Base-by-base conservation (phyloP, 2,329 filamentous ascomycete genomes). In the Penicillium sp. region DNA sequence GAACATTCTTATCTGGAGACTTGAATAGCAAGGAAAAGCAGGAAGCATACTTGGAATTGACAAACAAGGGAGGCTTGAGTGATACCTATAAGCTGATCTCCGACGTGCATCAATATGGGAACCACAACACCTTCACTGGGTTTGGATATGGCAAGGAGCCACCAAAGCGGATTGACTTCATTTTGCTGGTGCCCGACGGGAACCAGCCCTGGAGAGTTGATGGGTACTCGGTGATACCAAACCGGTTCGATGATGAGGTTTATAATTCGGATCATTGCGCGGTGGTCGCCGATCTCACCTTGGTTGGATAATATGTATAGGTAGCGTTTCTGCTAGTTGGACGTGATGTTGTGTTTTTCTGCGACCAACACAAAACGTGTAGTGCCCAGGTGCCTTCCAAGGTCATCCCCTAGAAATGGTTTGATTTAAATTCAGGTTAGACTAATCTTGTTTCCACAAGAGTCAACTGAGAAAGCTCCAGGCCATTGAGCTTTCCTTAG, bases 191-290 rank as follows among this genome's bases (percentile, higher is more conserved):
- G 14, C 71, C 66, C 4, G 52, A 52, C 21, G 45, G 53, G 16
- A 60, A 59, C 21, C 62, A 63, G 48, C 65, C 63, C 6, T 82
- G 81, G 78, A 64, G 57, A 31, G 71, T 80, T 3, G 69, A 76
- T 57, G 79, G 74, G 3, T 85, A 82, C 68, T 77, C 78, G 9
- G 82, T 85, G 3, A 64, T 86, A 48, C 69, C 76, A 10, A 86
- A 83, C 61, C 67, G 69, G 46, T 86, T 85, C 62, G 84, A 87
- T 45, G 80, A 84, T 62, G 79, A 77, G 1, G 71, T 85, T 3
- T 82, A 76, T 62, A 76, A 73, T 54, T 85, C 81, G 56, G 84
- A 86, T 65, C 84, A 86, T 67, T 74, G 82, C 46, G 81, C 79
- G 46, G 84, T 86, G 5, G 78, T 86, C 46, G 80, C 78, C 2